A percentile compares a stretch with the other conserved stretches of the same genome.
These are phyloP conservation scores for Backusella macrospora DNA, from an alignment of 192 early-diverging fungal genomes.

Conservation along the genomic window DNA sequence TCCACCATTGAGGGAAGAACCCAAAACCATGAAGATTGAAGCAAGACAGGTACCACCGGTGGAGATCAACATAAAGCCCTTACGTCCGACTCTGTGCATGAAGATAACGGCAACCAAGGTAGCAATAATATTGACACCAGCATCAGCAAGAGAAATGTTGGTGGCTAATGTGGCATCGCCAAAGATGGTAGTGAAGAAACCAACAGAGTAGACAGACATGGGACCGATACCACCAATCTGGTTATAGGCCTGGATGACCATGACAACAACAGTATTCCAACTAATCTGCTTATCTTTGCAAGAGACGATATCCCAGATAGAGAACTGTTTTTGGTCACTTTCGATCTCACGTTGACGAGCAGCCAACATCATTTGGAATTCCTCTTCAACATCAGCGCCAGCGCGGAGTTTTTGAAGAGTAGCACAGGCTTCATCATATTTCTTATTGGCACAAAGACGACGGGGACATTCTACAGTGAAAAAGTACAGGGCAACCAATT, in stretches of 20 bases:
- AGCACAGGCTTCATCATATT: conserved; percentile 60
- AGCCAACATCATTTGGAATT: conserved; percentile 62
- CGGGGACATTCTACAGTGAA: conserved; percentile 77
- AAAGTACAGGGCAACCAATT: conserved; percentile 63
- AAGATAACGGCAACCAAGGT: conserved; percentile 60
- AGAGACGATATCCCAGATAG: conserved; percentile 23
- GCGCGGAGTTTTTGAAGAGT: conserved; percentile 62
- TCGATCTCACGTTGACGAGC: conserved; percentile 41
- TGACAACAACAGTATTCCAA: conserved; percentile 65
- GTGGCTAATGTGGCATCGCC: conserved; percentile 49
- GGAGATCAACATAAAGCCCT: conserved; percentile 66
- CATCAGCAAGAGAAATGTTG: conserved; percentile 64
- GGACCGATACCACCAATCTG: conserved; percentile 88
- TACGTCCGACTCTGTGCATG: conserved; percentile 71
- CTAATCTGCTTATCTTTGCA: conserved; percentile 33
- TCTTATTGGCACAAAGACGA: conserved; percentile 65
- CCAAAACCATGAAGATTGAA: conserved; percentile 66
- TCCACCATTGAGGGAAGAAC: conserved; percentile 36
- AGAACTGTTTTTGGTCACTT: conserved; percentile 1
- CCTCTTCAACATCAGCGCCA: conserved; percentile 59
- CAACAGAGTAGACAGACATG: conserved; percentile 81
- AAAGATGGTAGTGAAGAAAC: conserved; percentile 71
- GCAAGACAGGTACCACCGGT: conserved; percentile 63
- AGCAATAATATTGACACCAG: conserved; percentile 60
- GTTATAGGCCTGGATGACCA: conserved; percentile 76